phyloP scores from a whole-genome alignment of 139 green algal genomes.

The Pseudopediastrum boryanum region DNA sequence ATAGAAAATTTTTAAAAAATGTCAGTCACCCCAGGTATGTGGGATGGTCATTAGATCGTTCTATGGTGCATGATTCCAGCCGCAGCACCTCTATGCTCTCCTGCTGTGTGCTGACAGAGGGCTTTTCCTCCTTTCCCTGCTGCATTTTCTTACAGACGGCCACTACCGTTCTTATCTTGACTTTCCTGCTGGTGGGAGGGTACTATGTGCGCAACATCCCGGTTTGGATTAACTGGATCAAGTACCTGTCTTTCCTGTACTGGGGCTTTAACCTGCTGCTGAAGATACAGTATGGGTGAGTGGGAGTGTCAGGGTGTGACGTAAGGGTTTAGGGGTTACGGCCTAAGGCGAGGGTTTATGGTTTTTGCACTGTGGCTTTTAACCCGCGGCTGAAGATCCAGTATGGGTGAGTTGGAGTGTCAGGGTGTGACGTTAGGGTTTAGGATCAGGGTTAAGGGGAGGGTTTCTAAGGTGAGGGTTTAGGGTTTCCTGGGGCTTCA shows the following conservation, averaged over 20 bases:
- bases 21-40: too few relatives aligned
- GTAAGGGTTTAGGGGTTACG: too few relatives aligned
- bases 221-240: slow-evolving; percentile 45
- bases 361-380: neutral
- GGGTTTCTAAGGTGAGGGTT: slow-evolving; percentile 44
- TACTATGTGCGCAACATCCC: slow-evolving; percentile 62
- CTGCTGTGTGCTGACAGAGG: too few relatives aligned
- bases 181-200: slow-evolving; percentile 54
- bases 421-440: neutral
- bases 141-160: slow-evolving; percentile 46
- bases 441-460: neutral
- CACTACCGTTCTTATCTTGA: slow-evolving; percentile 71
- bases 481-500: slow-evolving; percentile 71
- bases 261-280: slow-evolving; percentile 57
- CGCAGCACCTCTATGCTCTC: too few relatives aligned
- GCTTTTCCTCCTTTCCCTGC: neutral
- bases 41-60: too few relatives aligned
- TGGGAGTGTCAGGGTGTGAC: too few relatives aligned
- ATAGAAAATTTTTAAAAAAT: too few relatives aligned
- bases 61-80: too few relatives aligned
- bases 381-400: too few relatives aligned
- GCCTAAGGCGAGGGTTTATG: too few relatives aligned
- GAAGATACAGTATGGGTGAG: slow-evolving; percentile 27
- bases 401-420: neutral
- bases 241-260: slow-evolving; percentile 65